phyloP scores from a whole-genome alignment of 1,139 yeast genomes.

The Wickerhamomyces sp. region DNA sequence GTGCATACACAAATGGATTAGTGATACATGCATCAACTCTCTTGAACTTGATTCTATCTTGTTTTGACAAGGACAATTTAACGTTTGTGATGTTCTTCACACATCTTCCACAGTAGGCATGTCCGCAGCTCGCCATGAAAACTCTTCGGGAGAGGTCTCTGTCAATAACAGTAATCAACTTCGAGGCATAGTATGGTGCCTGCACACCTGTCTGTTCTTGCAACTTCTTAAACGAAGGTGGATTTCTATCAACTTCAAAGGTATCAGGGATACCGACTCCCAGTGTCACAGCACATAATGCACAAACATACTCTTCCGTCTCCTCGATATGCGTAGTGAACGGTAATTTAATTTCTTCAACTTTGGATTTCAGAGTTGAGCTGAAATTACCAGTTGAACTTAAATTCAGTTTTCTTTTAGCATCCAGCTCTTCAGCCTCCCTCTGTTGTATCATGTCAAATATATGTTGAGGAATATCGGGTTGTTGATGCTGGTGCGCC shows the following conservation, averaged over 20 bases:
- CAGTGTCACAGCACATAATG: constrained; percentile 61
- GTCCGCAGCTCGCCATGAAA: constrained; percentile 74
- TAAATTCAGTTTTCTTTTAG: constrained; percentile 26
- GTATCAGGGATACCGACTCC: constrained; percentile 66
- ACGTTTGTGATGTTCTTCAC: constrained; percentile 51
- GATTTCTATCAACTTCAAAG: constrained; percentile 31
- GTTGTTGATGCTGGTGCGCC: too few relatives aligned
- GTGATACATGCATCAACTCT: constrained; percentile 29
- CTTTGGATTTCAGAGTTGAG: constrained; percentile 17
- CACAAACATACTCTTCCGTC: constrained; percentile 44
- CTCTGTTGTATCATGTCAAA: constrained; percentile 29
- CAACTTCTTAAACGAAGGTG: constrained; percentile 24
- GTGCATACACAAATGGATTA: constrained; percentile 45
- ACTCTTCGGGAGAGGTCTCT: constrained; percentile 60
- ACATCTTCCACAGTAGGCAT: constrained; percentile 83
- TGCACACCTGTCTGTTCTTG: constrained; percentile 31
- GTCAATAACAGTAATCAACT: constrained; percentile 49
- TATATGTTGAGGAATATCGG: constrained; percentile 29
- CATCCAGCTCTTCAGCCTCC: constrained; percentile 32
- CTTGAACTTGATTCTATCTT: constrained; percentile 7
- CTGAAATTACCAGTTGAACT: constrained; percentile 25
- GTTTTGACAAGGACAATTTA: constrained; percentile 16
- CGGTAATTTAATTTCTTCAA: constrained; percentile 25
- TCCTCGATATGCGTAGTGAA: constrained; percentile 28
- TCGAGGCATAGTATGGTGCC: constrained; percentile 63